A percentile compares a stretch with the other conserved stretches of the same genome.
These are phyloP conservation scores for Coprinellus micaceus DNA, from an alignment of 768 basidiomycete genomes.

Conservation along the genomic window DNA sequence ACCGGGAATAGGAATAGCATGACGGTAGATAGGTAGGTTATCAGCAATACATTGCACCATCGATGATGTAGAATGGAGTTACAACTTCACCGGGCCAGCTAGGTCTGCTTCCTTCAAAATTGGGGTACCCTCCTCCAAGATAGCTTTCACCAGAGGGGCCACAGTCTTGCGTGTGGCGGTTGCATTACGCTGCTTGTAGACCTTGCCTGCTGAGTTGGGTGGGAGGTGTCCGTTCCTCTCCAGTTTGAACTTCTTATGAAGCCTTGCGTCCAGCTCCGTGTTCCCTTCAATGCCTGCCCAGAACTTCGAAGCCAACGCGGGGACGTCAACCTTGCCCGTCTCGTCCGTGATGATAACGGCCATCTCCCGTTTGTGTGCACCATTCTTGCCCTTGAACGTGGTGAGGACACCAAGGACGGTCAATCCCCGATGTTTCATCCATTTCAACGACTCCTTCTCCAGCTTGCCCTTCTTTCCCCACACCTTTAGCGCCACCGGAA, in stretches of 20 bases:
- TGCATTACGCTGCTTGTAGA: conserved; percentile 66
- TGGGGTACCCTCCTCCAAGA: conserved; percentile 42
- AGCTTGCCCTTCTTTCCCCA: conserved; percentile 49
- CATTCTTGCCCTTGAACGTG: conserved; percentile 47
- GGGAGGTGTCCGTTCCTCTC: conserved; percentile 30
- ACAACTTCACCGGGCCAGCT: neutral
- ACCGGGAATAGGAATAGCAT: too few species aligned
- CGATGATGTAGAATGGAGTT: neutral
- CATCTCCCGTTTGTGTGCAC: conserved; percentile 7
- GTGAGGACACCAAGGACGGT: conserved; percentile 79
- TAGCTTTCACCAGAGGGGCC: conserved; percentile 60
- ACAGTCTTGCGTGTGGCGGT: conserved; percentile 61
- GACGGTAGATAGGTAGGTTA: too few species aligned
- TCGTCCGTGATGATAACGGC: conserved; percentile 9
- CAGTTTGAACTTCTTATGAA: conserved; percentile 40
- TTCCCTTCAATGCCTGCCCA: conserved; percentile 59
- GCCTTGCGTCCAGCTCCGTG: conserved; percentile 48
- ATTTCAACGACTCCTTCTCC: conserved; percentile 40
- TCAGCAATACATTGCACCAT: too few species aligned
- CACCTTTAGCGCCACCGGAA: conserved; percentile 62
- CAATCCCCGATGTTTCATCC: conserved; percentile 65
- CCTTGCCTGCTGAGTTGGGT: conserved; percentile 36
- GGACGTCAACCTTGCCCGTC: conserved; percentile 24
- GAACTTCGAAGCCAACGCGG: conserved; percentile 44
- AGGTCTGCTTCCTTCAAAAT: neutral